Percentiles rank a stretch among this genome's conserved stretches.
phyloP scores from a whole-genome alignment of 2,329 filamentous ascomycete species.

The Hirsutella thompsonii region DNA sequence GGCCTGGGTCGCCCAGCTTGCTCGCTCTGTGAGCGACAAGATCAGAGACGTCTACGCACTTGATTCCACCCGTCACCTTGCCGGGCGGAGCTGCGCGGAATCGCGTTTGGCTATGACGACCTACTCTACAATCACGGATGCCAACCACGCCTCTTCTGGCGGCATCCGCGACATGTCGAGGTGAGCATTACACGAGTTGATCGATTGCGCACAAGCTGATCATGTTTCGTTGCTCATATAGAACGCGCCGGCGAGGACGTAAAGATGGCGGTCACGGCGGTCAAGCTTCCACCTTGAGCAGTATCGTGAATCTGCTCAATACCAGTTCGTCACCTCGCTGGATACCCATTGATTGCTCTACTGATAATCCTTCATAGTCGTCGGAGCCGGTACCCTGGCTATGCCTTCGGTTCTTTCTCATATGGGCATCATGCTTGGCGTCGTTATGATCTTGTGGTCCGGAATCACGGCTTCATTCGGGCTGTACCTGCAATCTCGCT shows the following conservation, averaged over 20 bases:
- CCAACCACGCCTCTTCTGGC: slow-evolving; percentile 23
- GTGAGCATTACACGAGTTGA: slow-evolving; percentile 15
- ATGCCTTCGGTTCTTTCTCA: slow-evolving; percentile 93
- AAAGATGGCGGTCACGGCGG: slow-evolving; percentile 58
- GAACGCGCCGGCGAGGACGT: slow-evolving; percentile 47
- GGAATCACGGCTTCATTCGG: slow-evolving; percentile 82
- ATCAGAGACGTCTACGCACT: neutral
- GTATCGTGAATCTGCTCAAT: slow-evolving; percentile 89
- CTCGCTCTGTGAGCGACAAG: neutral
- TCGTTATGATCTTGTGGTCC: slow-evolving; percentile 81
- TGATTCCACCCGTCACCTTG: neutral
- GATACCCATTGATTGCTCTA: slow-evolving; percentile 4
- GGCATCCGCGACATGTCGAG: slow-evolving; percentile 35
- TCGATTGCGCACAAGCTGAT: neutral
- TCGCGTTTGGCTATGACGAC: slow-evolving; percentile 33
- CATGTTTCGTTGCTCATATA: slow-evolving; percentile 12
- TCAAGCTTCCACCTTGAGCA: slow-evolving; percentile 78
- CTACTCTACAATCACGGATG: slow-evolving; percentile 40
- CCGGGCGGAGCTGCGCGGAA: slow-evolving; percentile 1
- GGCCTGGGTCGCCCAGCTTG: neutral
- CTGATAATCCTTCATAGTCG: slow-evolving; percentile 42
- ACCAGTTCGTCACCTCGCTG: slow-evolving; percentile 53
- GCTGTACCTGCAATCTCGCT: slow-evolving; percentile 86
- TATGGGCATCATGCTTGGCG: slow-evolving; percentile 82
- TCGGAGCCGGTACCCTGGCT: slow-evolving; percentile 86